Percentiles rank a stretch among this genome's conserved stretches.
phyloP scores from a whole-genome alignment of 441 rosid genomes.

The Macaranga tanarius region DNA sequence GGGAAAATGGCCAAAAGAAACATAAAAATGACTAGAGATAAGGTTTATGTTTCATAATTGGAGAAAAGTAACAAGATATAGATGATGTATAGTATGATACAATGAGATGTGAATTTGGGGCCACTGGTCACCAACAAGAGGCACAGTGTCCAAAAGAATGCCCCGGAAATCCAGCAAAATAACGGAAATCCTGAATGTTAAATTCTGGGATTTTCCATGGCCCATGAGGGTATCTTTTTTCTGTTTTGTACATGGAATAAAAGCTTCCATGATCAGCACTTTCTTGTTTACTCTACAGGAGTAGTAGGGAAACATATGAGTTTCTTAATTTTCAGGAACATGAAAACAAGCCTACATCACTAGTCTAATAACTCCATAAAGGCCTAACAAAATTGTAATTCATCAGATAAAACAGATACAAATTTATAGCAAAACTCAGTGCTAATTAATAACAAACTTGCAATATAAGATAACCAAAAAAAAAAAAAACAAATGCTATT shows the following conservation, averaged over 20 bases:
- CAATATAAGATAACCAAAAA: not conserved
- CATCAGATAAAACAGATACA: not conserved
- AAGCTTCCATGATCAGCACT: not conserved
- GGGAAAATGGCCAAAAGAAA: conserved; percentile 8
- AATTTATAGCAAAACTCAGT: not conserved
- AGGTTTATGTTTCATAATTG: conserved; percentile 14
- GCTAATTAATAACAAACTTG: not conserved
- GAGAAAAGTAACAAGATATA: not conserved
- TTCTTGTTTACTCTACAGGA: not conserved
- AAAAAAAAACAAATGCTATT: not conserved
- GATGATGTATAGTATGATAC: not conserved
- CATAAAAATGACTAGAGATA: conserved; percentile 7
- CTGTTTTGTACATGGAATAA: not conserved
- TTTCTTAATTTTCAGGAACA: no score
- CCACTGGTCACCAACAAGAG: conserved; percentile 8
- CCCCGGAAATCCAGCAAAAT: conserved; percentile 37
- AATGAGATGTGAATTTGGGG: conserved; percentile 12
- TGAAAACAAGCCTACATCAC: not conserved
- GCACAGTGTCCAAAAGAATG: conserved; percentile 21
- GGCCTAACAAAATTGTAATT: not conserved
- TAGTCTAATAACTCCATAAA: not conserved
- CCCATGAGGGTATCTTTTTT: not conserved
- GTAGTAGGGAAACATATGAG: no score
- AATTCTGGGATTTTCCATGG: conserved; percentile 16
- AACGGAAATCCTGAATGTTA: conserved; percentile 3